Conservation (phyloP, 495 filamentous ascomycete genomes). For the Neurospora sp. region DNA sequence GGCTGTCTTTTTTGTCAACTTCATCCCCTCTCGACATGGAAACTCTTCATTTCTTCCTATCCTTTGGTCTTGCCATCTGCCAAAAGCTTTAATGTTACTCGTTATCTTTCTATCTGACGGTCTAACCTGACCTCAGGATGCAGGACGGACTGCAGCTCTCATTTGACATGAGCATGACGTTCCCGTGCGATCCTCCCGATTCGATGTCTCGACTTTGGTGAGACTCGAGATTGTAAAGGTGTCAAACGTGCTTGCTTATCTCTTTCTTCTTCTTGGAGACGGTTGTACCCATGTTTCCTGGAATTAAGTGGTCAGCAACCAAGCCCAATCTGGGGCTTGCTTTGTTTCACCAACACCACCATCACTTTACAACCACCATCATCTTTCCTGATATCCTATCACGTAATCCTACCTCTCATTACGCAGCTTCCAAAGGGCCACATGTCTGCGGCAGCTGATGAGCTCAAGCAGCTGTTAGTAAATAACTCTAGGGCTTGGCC, state of each 20-base stretch:
- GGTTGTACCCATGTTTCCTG: background rate
- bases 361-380: background rate
- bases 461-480: background rate
- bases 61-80: background rate
- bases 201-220: background rate
- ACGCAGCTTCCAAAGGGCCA: constrained; percentile 2
- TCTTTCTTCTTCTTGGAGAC: background rate
- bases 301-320: background rate
- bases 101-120: background rate
- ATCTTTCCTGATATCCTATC: constrained; percentile 2
- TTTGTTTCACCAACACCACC: background rate
- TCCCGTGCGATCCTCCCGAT: background rate
- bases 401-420: constrained; percentile 17
- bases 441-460: constrained; percentile 17
- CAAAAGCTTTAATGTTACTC: background rate
- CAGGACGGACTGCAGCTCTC: background rate
- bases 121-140: background rate
- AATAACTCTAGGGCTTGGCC: background rate
- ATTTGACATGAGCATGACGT: background rate
- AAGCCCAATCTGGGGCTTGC: background rate
- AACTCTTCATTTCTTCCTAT: background rate
- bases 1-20: background rate
- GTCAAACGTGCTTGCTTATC: background rate
- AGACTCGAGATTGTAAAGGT: background rate
- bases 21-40: background rate